Evolutionary conservation across 1,139 yeast genomes (phyloP), one percentile per base, ranked within the genome.

Genomic region (Geotrichum carabidarum): DNA sequence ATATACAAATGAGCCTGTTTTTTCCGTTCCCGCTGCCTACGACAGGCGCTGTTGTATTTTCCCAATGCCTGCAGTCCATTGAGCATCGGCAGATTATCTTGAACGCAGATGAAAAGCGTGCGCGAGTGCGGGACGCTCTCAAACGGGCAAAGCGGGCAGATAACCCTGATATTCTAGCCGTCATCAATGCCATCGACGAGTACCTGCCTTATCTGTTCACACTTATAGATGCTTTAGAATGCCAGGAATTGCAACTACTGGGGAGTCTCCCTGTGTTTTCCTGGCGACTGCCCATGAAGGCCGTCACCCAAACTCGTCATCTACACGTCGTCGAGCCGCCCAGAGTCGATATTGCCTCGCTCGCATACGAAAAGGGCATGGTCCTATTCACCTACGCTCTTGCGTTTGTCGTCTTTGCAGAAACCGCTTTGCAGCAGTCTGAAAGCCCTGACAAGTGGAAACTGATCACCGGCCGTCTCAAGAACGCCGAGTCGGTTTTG

Each of bases 301-400:
- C 60, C 1, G 58, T 66, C 5, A 51, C 62, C 8, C 49, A 48
- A 27, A 18, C 46, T 27, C 41, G 50, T 15, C 55, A 52, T 34
- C 27, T 52, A 1, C 54, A 59, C 32, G 52, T 60, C 34, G 58
- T 59, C 5, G 68, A 62, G 37, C 58, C 61, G 6, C 68, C 64
- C 17, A 59, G 64, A 46, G 57, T 61, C 6, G 65, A 65, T 51
- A 42, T 62, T 1, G 54, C 62, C n/a, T 62, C 68, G 4, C 59
- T 68, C 14, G 66, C 65, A 38, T 65, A 60, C 48, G 72, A 69
- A 46, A 55, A 63, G 15, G 66, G 65, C 31, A 67, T 68, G 71
- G 56, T 63, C 1, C 50, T 67, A 15, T 55, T 68, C 41, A 64
- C 71, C 4, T 68, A 68, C 54, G 63, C 68, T 1, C 55, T 68